Percentiles rank a stretch among this genome's conserved stretches.
Evolutionary conservation across 2,329 filamentous ascomycete species (phyloP).

Genomic region (Pseudocercospora macadamiae): DNA sequence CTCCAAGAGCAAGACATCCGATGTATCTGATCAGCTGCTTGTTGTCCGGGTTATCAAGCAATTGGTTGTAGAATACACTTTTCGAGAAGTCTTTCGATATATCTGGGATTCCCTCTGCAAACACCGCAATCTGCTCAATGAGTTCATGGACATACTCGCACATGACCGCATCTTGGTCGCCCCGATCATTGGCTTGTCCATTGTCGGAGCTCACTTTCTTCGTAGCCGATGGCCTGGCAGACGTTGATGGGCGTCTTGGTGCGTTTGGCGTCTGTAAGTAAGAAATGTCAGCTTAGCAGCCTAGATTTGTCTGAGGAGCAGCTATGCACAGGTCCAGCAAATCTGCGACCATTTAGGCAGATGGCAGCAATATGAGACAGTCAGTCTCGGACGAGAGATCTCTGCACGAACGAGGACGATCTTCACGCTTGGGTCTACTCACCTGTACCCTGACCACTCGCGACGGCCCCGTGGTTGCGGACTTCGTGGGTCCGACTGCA

Average conservation of each 20-base stretch:
- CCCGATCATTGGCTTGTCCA: background rate
- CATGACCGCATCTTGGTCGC: background rate
- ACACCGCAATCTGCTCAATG: background rate
- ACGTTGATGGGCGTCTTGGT: too few relatives aligned
- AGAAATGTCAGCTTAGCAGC: too few relatives aligned
- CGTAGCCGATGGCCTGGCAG: too few relatives aligned
- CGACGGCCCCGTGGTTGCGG: background rate
- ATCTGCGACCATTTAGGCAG: too few relatives aligned
- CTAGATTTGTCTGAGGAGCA: too few relatives aligned
- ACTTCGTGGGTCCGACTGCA: too few relatives aligned
- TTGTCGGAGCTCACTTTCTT: background rate
- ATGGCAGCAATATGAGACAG: background rate
- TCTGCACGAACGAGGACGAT: too few relatives aligned
- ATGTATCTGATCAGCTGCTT: conserved; percentile 31
- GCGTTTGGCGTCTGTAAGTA: too few relatives aligned
- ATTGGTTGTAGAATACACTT: conserved; percentile 4
- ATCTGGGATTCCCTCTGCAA: background rate
- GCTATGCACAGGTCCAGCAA: too few relatives aligned
- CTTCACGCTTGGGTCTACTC: background rate
- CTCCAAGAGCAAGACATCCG: conserved; percentile 38
- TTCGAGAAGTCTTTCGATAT: background rate
- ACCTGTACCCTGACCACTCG: background rate
- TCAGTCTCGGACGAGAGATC: background rate
- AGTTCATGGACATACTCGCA: conserved; percentile 1
- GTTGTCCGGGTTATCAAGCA: conserved; percentile 13